These are phyloP conservation scores for Talaromyces liani DNA, from an alignment of 495 filamentous ascomycete genomes.

Conservation along the genomic window DNA sequence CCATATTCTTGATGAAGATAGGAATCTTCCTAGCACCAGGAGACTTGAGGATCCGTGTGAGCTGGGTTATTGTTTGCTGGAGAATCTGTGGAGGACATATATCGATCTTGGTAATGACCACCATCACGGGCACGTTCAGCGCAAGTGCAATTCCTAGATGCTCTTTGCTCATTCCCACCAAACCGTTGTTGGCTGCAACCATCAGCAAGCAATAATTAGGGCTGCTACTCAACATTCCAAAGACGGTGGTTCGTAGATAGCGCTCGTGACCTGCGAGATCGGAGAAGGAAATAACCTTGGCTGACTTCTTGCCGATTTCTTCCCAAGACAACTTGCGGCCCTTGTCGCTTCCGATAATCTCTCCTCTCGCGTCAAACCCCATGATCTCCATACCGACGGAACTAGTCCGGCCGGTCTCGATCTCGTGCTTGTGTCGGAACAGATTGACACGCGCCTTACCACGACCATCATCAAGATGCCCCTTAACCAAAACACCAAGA, in stretches of 20 bases:
- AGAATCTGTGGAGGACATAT: conserved; percentile 96
- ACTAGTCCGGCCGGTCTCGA: conserved; percentile 89
- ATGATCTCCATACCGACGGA: conserved; percentile 99
- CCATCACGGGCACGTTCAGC: conserved; percentile 95
- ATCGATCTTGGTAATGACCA: conserved; percentile 97
- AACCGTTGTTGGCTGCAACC: conserved; percentile 96
- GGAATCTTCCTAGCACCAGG: conserved; percentile 93
- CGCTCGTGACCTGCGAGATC: conserved; percentile 94
- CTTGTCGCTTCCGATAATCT: conserved; percentile 74
- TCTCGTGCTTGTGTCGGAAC: conserved; percentile 95
- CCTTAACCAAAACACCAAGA: conserved; percentile 94
- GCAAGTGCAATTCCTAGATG: conserved; percentile 93
- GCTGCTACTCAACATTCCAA: conserved; percentile 87
- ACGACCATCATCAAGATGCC: conserved; percentile 87
- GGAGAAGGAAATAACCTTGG: conserved; percentile 94
- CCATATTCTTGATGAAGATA: conserved; percentile 88
- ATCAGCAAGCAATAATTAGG: conserved; percentile 97
- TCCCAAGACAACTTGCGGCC: conserved; percentile 93
- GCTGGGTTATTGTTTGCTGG: conserved; percentile 86
- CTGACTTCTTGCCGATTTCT: conserved; percentile 89
- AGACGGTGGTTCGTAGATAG: conserved; percentile 93
- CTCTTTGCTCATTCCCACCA: conserved; percentile 97
- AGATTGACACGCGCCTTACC: conserved; percentile 94
- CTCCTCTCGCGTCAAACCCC: conserved; percentile 87
- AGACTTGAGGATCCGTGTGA: conserved; percentile 86